A percentile compares a stretch with the other conserved stretches of the same genome.
These are phyloP conservation scores for Pyricularia pennisetigena DNA, from an alignment of 2,329 filamentous ascomycete species.

Conservation along the genomic window DNA sequence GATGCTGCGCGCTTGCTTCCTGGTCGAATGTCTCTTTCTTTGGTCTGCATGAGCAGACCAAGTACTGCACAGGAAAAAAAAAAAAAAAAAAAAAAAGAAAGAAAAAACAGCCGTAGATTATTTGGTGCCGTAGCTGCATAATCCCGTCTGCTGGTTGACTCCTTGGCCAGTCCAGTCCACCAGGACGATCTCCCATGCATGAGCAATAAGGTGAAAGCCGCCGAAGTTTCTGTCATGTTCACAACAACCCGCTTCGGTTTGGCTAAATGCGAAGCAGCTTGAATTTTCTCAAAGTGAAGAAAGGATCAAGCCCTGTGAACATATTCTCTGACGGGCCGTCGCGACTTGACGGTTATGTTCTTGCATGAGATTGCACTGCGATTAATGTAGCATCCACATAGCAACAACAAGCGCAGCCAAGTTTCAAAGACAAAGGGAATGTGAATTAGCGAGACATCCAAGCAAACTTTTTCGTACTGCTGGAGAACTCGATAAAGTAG, in stretches of 20 bases:
- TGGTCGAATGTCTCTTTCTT: no score
- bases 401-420: not conserved
- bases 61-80: no score
- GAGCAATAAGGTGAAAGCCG: not conserved
- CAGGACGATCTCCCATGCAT: not conserved
- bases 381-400: not conserved
- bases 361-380: not conserved
- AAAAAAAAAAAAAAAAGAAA: no score
- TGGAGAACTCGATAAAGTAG: not conserved
- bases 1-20: no score
- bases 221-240: no score
- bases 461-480: not conserved
- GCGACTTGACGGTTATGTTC: not conserved
- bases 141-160: not conserved
- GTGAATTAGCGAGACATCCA: constrained; percentile 3
- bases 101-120: no score
- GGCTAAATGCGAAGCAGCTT: not conserved
- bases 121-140: not conserved
- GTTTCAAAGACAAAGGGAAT: not conserved
- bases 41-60: no score
- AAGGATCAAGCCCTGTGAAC: not conserved
- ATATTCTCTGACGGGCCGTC: not conserved
- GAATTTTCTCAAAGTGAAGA: not conserved
- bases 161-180: not conserved
- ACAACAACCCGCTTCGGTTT: not conserved